These are phyloP conservation scores for Begonia loranthoides DNA, from an alignment of 306 rosid species.

Conservation along the genomic window DNA sequence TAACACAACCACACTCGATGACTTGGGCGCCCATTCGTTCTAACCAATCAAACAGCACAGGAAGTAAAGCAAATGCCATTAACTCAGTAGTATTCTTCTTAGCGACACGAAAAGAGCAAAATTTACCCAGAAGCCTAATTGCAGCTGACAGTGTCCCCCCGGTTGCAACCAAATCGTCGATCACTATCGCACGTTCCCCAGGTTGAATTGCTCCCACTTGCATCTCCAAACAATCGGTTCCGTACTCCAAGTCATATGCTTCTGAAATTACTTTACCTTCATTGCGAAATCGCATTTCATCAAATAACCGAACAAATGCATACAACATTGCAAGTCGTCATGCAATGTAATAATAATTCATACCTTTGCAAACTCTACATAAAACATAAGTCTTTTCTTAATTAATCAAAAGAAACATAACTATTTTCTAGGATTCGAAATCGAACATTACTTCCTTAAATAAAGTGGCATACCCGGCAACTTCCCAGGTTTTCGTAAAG, in stretches of 20 bases:
- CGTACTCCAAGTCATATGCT: conserved; percentile 76
- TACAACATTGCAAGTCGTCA: too few relatives aligned
- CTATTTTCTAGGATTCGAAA: too few relatives aligned
- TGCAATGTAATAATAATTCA: too few relatives aligned
- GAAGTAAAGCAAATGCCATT: neutral
- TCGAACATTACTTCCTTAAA: too few relatives aligned
- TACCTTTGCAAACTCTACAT: too few relatives aligned
- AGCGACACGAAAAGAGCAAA: neutral
- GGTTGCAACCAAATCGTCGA: conserved; percentile 90
- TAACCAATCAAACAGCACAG: conserved; percentile 11
- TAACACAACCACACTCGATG: conserved; percentile 88
- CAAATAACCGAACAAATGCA: too few relatives aligned
- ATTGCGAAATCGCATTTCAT: too few relatives aligned
- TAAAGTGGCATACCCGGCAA: conserved; percentile 51
- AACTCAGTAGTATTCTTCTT: neutral
- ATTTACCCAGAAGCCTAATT: conserved; percentile 68
- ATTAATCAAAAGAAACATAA: too few relatives aligned
- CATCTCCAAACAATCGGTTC: conserved; percentile 81
- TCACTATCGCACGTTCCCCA: conserved; percentile 68
- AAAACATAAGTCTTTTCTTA: too few relatives aligned
- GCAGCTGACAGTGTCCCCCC: conserved; percentile 96
- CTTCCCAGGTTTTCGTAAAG: conserved; percentile 81
- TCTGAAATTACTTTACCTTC: conserved; percentile 77
- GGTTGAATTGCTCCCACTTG: conserved; percentile 77
- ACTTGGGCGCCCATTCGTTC: conserved; percentile 89